Percentiles rank a stretch among this genome's conserved stretches.
phyloP scores from a whole-genome alignment of 805 yeast species.

The Ogataea chonburiensis region DNA sequence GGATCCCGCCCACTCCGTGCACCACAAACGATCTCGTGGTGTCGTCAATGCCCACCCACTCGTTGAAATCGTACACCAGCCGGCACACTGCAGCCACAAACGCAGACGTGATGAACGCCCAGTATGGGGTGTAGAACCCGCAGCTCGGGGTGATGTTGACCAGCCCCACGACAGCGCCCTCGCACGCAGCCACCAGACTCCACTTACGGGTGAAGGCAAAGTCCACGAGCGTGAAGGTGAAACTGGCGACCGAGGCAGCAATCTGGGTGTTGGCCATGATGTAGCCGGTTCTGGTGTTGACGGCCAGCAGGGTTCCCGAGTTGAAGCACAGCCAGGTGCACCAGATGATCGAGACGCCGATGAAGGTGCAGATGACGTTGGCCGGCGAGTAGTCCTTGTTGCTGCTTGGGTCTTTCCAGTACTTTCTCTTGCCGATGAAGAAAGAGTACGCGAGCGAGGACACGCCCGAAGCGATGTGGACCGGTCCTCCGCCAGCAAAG shows the following conservation, averaged over 20 bases:
- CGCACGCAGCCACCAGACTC: conserved; percentile 44
- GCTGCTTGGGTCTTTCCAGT: conserved; percentile 32
- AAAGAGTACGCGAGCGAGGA: conserved; percentile 43
- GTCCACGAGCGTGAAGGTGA: conserved; percentile 46
- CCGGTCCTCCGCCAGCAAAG: conserved; percentile 52
- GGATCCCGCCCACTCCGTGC: conserved; percentile 50
- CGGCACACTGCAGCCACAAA: conserved; percentile 42
- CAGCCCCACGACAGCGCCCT: conserved; percentile 45
- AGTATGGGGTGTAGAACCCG: conserved; percentile 47
- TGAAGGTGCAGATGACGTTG: conserved; percentile 37
- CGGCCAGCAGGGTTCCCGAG: conserved; percentile 43
- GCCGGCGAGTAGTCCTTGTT: conserved; percentile 35
- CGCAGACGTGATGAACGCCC: conserved; percentile 42
- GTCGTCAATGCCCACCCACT: conserved; percentile 45
- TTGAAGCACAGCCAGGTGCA: conserved; percentile 51
- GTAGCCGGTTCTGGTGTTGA: conserved; percentile 44
- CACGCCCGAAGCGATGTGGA: conserved; percentile 45
- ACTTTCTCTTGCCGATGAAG: conserved; percentile 42
- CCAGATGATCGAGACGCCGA: conserved; percentile 48
- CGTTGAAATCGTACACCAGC: conserved; percentile 35
- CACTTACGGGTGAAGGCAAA: conserved; percentile 34
- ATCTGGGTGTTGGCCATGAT: conserved; percentile 49
- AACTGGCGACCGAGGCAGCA: conserved; percentile 48
- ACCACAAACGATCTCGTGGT: conserved; percentile 44
- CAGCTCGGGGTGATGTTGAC: conserved; percentile 49